phyloP scores from a whole-genome alignment of 768 basidiomycete genomes.

The Lentinula detonsa region DNA sequence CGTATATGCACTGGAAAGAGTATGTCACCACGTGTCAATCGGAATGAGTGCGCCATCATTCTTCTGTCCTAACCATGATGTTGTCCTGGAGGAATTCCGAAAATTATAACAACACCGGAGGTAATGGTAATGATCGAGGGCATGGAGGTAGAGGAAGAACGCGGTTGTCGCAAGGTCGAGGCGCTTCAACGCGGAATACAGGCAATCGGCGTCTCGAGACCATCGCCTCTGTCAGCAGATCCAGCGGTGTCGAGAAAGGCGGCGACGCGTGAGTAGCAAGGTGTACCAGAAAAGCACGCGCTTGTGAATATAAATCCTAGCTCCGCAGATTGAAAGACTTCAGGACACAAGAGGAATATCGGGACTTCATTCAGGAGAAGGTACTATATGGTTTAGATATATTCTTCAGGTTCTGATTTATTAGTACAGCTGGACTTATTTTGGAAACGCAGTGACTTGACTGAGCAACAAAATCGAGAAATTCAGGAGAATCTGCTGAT shows the following conservation, averaged over 20 bases:
- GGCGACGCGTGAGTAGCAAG: conserved; percentile 62
- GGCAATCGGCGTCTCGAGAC: conserved; percentile 46
- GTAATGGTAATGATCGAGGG: neutral
- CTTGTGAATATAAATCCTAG: conserved; percentile 25
- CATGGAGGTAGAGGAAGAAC: conserved; percentile 8
- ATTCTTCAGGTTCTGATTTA: neutral
- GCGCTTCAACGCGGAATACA: neutral
- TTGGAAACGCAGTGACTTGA: conserved; percentile 33
- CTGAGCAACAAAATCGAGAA: conserved; percentile 25
- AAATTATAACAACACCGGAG: neutral
- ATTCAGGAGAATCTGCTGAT: conserved; percentile 66
- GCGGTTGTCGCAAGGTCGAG: conserved; percentile 11
- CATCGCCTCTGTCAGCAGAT: conserved; percentile 70
- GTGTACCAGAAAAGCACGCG: neutral
- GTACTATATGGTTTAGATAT: conserved; percentile 24
- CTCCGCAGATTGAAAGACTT: conserved; percentile 50
- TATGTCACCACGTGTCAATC: neutral
- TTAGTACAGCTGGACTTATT: conserved; percentile 42
- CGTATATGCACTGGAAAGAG: neutral
- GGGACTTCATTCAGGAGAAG: conserved; percentile 58
- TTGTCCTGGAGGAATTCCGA: neutral
- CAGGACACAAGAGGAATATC: conserved; percentile 59
- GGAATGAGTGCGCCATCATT: neutral
- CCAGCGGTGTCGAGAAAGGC: conserved; percentile 67
- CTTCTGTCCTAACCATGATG: neutral